A percentile compares a stretch with the other conserved stretches of the same genome.
phyloP scores from a whole-genome alignment of 2,329 filamentous ascomycete genomes.

The Xylariomycetidae sp. region DNA sequence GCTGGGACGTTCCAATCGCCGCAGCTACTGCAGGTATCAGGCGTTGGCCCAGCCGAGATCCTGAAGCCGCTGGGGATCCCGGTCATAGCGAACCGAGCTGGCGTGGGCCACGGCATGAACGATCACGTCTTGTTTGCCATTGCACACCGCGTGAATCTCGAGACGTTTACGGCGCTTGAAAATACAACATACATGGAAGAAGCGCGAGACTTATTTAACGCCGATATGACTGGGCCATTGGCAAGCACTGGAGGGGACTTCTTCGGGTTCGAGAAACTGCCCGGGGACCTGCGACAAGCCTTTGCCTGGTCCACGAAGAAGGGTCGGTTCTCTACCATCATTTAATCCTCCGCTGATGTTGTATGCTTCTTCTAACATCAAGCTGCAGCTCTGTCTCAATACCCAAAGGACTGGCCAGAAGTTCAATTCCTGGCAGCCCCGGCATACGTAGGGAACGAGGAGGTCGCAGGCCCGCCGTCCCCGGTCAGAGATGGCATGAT shows the following conservation, averaged over 20 bases:
- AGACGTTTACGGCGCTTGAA: no score
- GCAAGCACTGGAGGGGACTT: neutral
- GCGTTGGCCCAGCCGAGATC: slow-evolving; percentile 28
- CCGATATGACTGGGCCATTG: neutral
- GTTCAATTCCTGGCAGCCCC: no score
- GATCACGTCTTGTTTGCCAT: slow-evolving; percentile 32
- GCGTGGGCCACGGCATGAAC: slow-evolving; percentile 54
- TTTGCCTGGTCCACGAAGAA: neutral
- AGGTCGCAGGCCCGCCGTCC: no score
- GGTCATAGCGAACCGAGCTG: slow-evolving; percentile 45
- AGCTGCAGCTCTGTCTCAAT: slow-evolving; percentile 2
- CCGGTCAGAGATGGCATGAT: no score
- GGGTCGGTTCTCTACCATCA: no score
- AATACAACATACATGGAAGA: no score
- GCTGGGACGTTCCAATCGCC: slow-evolving; percentile 34
- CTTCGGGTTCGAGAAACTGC: neutral
- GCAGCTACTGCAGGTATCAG: slow-evolving; percentile 34
- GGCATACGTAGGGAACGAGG: no score
- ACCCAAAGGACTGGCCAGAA: no score
- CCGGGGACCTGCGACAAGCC: neutral
- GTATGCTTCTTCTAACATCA: neutral
- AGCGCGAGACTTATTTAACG: neutral
- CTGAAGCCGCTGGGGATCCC: slow-evolving; percentile 36
- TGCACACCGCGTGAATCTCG: no score
- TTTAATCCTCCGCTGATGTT: neutral